phyloP scores from a whole-genome alignment of 1,284 basidiomycete genomes.

The Veloporphyrellus conicus region DNA sequence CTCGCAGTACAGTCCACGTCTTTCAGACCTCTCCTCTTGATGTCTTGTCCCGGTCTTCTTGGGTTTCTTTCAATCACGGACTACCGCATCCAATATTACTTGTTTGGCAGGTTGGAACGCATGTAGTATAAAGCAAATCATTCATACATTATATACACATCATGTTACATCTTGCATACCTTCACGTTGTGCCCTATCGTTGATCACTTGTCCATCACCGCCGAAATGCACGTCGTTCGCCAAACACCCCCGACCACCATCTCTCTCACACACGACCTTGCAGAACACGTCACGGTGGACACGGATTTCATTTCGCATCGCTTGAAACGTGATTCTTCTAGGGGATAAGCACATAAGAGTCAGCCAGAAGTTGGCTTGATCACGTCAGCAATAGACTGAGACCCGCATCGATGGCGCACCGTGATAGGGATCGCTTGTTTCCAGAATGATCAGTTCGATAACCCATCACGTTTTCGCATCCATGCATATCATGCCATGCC shows the following conservation, averaged over 20 bases:
- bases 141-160: slow-evolving; percentile 25
- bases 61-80: slow-evolving; percentile 21
- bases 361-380: background rate
- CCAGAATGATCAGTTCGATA: slow-evolving; percentile 16
- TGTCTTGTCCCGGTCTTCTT: slow-evolving; percentile 30
- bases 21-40: slow-evolving; percentile 16
- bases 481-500: background rate
- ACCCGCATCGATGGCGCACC: background rate
- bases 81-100: slow-evolving; percentile 22
- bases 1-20: slow-evolving; percentile 2
- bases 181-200: slow-evolving; percentile 4
- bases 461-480: slow-evolving; percentile 5
- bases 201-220: slow-evolving; percentile 6
- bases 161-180: slow-evolving; percentile 21
- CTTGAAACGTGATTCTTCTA: slow-evolving; percentile 3
- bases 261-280: background rate
- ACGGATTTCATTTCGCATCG: slow-evolving; percentile 13
- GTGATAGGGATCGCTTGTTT: slow-evolving; percentile 7
- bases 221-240: background rate
- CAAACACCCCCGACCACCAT: too few relatives aligned
- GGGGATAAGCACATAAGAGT: background rate
- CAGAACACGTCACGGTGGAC: background rate
- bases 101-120: slow-evolving; percentile 29
- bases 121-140: slow-evolving; percentile 31
- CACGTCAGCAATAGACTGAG: too few relatives aligned